Conservation (phyloP, 2,329 filamentous ascomycete genomes). For the Neopestalotiopsis clavispora region DNA sequence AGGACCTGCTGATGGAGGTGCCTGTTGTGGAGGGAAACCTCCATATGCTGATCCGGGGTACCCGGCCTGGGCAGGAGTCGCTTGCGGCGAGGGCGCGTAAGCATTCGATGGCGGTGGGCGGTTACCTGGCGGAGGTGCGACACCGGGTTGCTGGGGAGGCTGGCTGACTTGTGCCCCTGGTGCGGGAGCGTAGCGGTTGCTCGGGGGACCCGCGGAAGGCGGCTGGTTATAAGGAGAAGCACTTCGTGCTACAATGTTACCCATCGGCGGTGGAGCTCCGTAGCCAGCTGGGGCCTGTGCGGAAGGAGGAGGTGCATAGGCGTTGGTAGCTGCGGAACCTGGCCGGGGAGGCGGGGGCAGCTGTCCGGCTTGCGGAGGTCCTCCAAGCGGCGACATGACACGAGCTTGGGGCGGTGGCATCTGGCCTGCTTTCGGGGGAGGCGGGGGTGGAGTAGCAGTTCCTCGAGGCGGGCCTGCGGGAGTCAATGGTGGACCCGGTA, state of each 20-base stretch:
- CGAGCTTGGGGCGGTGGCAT: slow-evolving; percentile 68
- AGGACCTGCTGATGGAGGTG: slow-evolving; percentile 41
- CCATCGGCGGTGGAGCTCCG: slow-evolving; percentile 53
- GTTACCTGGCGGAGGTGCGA: slow-evolving; percentile 39
- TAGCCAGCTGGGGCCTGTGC: slow-evolving; percentile 38
- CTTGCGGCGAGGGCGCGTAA: slow-evolving; percentile 55
- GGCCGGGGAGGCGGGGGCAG: slow-evolving; percentile 51
- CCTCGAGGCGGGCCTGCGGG: slow-evolving; percentile 65
- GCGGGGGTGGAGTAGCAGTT: slow-evolving; percentile 75
- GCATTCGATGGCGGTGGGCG: slow-evolving; percentile 52
- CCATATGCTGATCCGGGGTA: slow-evolving; percentile 66
- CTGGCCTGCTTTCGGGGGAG: slow-evolving; percentile 72
- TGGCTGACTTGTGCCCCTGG: slow-evolving; percentile 57
- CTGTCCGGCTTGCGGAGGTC: slow-evolving; percentile 55
- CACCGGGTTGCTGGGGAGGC: slow-evolving; percentile 38
- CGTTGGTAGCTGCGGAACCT: slow-evolving; percentile 62
- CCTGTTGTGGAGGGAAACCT: slow-evolving; percentile 42
- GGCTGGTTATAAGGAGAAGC: slow-evolving; percentile 87
- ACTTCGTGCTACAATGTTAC: slow-evolving; percentile 65
- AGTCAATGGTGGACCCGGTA: slow-evolving; percentile 54
- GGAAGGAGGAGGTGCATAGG: slow-evolving; percentile 67
- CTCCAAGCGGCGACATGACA: slow-evolving; percentile 73
- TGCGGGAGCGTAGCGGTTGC: slow-evolving; percentile 76
- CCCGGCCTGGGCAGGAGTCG: slow-evolving; percentile 52
- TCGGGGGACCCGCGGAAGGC: slow-evolving; percentile 70